These are phyloP conservation scores for Boletus pseudopeckii DNA, from an alignment of 768 basidiomycete genomes.

Conservation along the genomic window DNA sequence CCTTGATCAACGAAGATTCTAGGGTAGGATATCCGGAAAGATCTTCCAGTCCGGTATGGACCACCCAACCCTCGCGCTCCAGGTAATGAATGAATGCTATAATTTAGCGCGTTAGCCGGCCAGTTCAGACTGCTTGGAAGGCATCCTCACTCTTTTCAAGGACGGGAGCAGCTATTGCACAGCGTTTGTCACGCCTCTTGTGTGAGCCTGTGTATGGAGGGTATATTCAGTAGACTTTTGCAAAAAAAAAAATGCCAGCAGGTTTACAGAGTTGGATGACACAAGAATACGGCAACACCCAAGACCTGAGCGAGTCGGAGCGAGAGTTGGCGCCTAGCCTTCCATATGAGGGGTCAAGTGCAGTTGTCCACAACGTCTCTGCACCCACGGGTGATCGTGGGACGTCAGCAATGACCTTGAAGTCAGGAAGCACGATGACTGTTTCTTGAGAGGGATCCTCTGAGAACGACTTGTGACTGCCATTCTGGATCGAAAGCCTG, in stretches of 20 bases:
- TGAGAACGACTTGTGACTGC: constrained; percentile 67
- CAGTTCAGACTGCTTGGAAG: constrained; percentile 15
- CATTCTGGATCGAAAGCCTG: constrained; percentile 74
- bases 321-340: constrained; percentile 43
- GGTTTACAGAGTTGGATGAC: constrained; percentile 85
- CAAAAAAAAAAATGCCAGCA: neutral
- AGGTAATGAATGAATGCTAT: constrained; percentile 63
- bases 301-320: constrained; percentile 56
- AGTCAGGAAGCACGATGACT: constrained; percentile 91
- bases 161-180: constrained; percentile 81
- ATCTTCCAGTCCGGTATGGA: constrained; percentile 70
- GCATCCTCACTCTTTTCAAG: constrained; percentile 62
- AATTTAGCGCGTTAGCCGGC: neutral
- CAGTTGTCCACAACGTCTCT: constrained; percentile 59
- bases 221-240: neutral
- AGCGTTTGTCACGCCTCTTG: constrained; percentile 89
- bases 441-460: constrained; percentile 66
- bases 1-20: constrained; percentile 18
- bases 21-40: constrained; percentile 34
- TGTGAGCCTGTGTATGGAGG: constrained; percentile 67
- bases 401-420: constrained; percentile 75
- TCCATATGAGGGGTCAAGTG: constrained; percentile 57
- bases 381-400: constrained; percentile 63
- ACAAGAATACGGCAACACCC: constrained; percentile 85
- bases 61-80: constrained; percentile 68